phyloP scores from a whole-genome alignment of 2,329 filamentous ascomycete species.

The Trichophyton schoenleinii region DNA sequence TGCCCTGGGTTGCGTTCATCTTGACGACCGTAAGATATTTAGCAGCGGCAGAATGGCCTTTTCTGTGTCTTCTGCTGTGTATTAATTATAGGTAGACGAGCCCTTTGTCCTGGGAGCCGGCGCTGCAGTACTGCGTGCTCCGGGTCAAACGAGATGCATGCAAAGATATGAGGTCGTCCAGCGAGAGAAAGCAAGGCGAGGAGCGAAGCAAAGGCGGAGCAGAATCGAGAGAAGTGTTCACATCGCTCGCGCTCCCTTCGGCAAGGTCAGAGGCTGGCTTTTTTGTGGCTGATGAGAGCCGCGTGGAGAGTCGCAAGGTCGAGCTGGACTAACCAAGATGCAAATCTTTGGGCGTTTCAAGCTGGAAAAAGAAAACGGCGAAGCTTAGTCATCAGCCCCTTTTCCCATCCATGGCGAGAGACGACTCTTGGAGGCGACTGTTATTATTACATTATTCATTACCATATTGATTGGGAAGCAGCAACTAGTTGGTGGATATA shows the following conservation, averaged over 20 bases:
- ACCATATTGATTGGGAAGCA: not conserved
- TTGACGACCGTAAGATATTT: not conserved
- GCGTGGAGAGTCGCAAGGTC: not conserved
- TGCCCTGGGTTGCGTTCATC: slow-evolving; percentile 23
- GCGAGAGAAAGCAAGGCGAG: not conserved
- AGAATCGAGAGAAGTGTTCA: not conserved
- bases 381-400: not conserved
- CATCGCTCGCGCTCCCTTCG: no score
- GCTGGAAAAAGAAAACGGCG: not conserved
- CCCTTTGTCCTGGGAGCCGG: not conserved
- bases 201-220: not conserved
- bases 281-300: not conserved
- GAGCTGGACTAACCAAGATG: not conserved
- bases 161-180: not conserved
- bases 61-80: not conserved
- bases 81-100: not conserved
- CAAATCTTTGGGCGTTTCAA: not conserved
- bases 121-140: not conserved
- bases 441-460: not conserved
- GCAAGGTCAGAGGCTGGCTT: not conserved
- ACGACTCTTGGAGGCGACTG: not conserved
- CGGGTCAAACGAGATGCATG: not conserved
- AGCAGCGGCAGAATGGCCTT: not conserved
- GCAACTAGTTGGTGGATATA: not conserved
- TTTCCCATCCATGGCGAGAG: not conserved